These are phyloP conservation scores for Starmerella stigmatis DNA, from an alignment of 805 yeast species.

Conservation along the genomic window DNA sequence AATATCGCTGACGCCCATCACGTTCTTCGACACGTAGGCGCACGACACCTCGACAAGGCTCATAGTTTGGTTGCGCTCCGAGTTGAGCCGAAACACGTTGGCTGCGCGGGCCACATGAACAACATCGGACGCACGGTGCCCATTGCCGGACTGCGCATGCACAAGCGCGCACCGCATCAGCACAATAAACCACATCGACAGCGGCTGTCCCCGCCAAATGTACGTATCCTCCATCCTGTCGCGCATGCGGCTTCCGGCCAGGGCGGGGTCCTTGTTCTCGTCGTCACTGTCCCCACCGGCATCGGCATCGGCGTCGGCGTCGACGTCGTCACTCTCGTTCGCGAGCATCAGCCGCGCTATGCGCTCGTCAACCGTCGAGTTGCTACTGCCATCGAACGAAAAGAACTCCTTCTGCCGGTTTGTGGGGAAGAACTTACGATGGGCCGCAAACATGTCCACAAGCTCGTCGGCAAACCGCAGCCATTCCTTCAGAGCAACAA, in stretches of 20 bases:
- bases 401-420: slow-evolving; percentile 46
- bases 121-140: slow-evolving; percentile 56
- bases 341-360: slow-evolving; percentile 27
- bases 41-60: slow-evolving; percentile 60
- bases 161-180: slow-evolving; percentile 70
- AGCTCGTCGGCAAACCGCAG: slow-evolving; percentile 70
- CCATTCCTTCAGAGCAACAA: slow-evolving; percentile 68
- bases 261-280: background rate
- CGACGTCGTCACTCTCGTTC: slow-evolving; percentile 33
- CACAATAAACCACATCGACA: slow-evolving; percentile 75
- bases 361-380: slow-evolving; percentile 54
- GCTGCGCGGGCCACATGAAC: slow-evolving; percentile 66
- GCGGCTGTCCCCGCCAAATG: slow-evolving; percentile 63
- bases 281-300: background rate
- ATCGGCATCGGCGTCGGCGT: slow-evolving; percentile 13
- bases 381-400: slow-evolving; percentile 17
- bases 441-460: slow-evolving; percentile 70
- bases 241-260: slow-evolving; percentile 14
- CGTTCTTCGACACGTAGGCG: slow-evolving; percentile 40
- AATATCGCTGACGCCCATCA: slow-evolving; percentile 43
- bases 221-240: slow-evolving; percentile 11
- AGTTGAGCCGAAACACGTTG: slow-evolving; percentile 64
- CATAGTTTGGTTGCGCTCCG: slow-evolving; percentile 48
- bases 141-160: slow-evolving; percentile 48
- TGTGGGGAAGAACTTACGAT: slow-evolving; percentile 65